Percentiles rank a stretch among this genome's conserved stretches.
Evolutionary conservation across 129 eudicot species (phyloP).

Genomic region (Flaveria ramosissima): DNA sequence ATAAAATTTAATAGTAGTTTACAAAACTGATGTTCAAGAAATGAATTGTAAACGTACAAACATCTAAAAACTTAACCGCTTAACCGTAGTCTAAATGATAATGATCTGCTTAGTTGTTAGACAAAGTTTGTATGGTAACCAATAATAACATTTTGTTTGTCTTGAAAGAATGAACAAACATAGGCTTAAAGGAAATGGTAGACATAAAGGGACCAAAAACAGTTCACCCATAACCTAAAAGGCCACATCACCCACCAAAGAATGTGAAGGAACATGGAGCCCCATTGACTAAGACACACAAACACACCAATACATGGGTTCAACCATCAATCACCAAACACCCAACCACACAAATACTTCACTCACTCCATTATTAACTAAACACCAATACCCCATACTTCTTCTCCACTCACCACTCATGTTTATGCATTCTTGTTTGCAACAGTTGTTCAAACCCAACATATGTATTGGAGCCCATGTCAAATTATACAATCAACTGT

Average conservation of each 20-base stretch:
- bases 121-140: neutral
- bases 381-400: constrained; percentile 26
- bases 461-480: neutral
- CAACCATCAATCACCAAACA: constrained; percentile 28
- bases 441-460: neutral
- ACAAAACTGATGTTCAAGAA: neutral
- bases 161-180: constrained; percentile 29
- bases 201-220: constrained; percentile 36
- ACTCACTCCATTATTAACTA: constrained; percentile 8
- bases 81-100: neutral
- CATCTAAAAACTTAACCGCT: neutral
- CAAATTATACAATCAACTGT: neutral
- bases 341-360: constrained; percentile 6
- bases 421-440: neutral
- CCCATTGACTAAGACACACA: constrained; percentile 23
- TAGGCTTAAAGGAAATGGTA: constrained; percentile 27
- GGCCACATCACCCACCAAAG: constrained; percentile 39
- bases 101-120: neutral
- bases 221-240: constrained; percentile 33
- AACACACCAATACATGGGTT: constrained; percentile 17
- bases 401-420: constrained; percentile 6
- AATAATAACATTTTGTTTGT: constrained; percentile 16
- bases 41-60: neutral
- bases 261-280: constrained; percentile 36
- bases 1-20: neutral